phyloP scores from a whole-genome alignment of 257 asterid genomes.

The Rauvolfia tetraphylla region DNA sequence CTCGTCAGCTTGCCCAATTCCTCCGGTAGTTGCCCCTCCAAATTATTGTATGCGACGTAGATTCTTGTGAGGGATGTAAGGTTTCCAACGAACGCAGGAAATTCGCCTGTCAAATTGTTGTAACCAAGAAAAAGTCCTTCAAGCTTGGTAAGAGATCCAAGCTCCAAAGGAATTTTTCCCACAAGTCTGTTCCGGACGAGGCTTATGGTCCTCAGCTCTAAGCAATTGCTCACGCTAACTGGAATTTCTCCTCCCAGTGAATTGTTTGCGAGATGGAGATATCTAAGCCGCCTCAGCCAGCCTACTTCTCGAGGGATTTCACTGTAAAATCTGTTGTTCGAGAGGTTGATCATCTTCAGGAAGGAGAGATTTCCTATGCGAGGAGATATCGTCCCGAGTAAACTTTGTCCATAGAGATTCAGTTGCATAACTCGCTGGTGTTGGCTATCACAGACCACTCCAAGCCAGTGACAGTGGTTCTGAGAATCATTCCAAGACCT shows the following conservation, averaged over 20 bases:
- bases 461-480: slow-evolving; percentile 30
- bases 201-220: slow-evolving; percentile 20
- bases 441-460: slow-evolving; percentile 24
- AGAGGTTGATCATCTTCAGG: slow-evolving; percentile 22
- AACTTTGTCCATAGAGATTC: slow-evolving; percentile 19
- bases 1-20: slow-evolving; percentile 26
- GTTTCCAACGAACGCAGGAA: slow-evolving; percentile 37
- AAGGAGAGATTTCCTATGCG: slow-evolving; percentile 42
- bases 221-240: slow-evolving; percentile 26
- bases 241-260: slow-evolving; percentile 41
- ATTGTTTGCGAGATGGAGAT: slow-evolving; percentile 29
- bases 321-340: slow-evolving; percentile 28
- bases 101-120: slow-evolving; percentile 30
- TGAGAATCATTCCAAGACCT: slow-evolving; percentile 18
- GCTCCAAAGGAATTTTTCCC: slow-evolving; percentile 26
- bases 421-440: slow-evolving; percentile 27
- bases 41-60: slow-evolving; percentile 19
- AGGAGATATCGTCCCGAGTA: slow-evolving; percentile 35
- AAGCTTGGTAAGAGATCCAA: slow-evolving; percentile 28
- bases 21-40: slow-evolving; percentile 34
- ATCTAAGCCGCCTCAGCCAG: slow-evolving; percentile 18
- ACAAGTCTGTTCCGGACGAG: slow-evolving; percentile 24
- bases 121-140: slow-evolving; percentile 20
- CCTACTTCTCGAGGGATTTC: slow-evolving; percentile 37
- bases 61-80: slow-evolving; percentile 19